phyloP scores from a whole-genome alignment of 495 filamentous ascomycete genomes.

The Hypomontagnella submonticulosa region DNA sequence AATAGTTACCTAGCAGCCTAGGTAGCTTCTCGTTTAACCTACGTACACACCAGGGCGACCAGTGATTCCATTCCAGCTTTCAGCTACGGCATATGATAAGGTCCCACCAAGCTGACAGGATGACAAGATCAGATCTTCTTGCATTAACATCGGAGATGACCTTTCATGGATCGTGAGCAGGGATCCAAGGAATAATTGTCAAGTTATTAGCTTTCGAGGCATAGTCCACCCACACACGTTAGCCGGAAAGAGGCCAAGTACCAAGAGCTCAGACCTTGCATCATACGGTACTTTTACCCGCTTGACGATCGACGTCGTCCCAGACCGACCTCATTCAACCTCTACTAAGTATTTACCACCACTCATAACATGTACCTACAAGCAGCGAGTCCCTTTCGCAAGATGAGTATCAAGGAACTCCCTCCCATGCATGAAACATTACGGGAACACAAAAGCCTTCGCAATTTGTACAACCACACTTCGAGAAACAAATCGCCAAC shows the following conservation, averaged over 20 bases:
- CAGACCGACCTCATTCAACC: slow-evolving; percentile 25
- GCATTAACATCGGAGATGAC: slow-evolving; percentile 46
- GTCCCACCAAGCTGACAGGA: slow-evolving; percentile 24
- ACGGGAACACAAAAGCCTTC: slow-evolving; percentile 28
- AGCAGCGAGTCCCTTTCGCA: slow-evolving; percentile 6
- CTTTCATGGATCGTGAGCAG: slow-evolving; percentile 30
- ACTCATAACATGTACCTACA: not conserved
- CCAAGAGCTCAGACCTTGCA: slow-evolving; percentile 29
- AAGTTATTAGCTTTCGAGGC: slow-evolving; percentile 17
- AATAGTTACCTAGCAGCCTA: not conserved
- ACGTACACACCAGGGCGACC: not conserved
- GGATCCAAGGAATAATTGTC: slow-evolving; percentile 22
- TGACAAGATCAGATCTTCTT: slow-evolving; percentile 43
- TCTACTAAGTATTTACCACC: not conserved
- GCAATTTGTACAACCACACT: slow-evolving; percentile 24
- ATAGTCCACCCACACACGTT: slow-evolving; percentile 17
- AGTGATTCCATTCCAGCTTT: slow-evolving; percentile 12
- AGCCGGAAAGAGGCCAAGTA: slow-evolving; percentile 29
- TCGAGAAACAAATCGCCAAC: slow-evolving; percentile 4
- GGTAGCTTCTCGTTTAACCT: not conserved
- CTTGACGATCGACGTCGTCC: slow-evolving; percentile 26
- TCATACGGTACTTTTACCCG: slow-evolving; percentile 18
- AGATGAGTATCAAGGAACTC: slow-evolving; percentile 26
- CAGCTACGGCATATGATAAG: slow-evolving; percentile 28
- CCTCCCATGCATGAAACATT: slow-evolving; percentile 35